Evolutionary conservation across 2,329 filamentous ascomycete species (phyloP).

Genomic region (Chaetothyriales sp.): DNA sequence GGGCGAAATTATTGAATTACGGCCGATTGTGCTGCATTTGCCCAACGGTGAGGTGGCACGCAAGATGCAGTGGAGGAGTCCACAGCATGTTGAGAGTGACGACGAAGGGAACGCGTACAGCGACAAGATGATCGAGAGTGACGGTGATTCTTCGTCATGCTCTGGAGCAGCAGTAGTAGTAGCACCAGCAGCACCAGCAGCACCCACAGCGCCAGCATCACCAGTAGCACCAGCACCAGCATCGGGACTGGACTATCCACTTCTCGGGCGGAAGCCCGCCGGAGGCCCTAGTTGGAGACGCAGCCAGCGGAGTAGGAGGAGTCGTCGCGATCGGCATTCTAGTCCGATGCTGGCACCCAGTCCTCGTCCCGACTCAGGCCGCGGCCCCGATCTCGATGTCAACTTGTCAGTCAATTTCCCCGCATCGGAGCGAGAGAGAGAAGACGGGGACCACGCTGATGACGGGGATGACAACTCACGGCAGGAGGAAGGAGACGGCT

Average conservation of each 20-base stretch:
- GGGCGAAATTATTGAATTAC: constrained; percentile 8
- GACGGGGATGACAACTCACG: not conserved
- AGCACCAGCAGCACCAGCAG: not conserved
- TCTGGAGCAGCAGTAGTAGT: not conserved
- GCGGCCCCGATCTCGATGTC: not conserved
- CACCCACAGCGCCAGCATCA: too few species aligned
- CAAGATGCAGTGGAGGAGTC: constrained; percentile 9
- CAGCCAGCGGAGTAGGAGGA: not conserved
- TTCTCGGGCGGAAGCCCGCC: not conserved
- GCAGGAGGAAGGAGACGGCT: not conserved
- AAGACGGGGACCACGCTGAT: not conserved
- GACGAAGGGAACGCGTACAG: constrained; percentile 1
- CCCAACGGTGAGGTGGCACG: constrained; percentile 10
- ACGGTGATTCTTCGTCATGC: not conserved
- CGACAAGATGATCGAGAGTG: not conserved
- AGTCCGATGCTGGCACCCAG: not conserved
- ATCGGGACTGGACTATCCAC: not conserved
- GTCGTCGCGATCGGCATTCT: not conserved
- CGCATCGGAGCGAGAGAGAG: not conserved
- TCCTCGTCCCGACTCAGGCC: not conserved
- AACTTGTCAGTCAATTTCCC: not conserved
- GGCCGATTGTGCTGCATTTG: constrained; percentile 12
- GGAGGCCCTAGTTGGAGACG: not conserved
- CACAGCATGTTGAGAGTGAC: not conserved
- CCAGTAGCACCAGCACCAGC: not conserved